A percentile compares a stretch with the other conserved stretches of the same genome.
Conservation (phyloP, 2,329 filamentous ascomycete species). For the Furcasterigmium furcatum region DNA sequence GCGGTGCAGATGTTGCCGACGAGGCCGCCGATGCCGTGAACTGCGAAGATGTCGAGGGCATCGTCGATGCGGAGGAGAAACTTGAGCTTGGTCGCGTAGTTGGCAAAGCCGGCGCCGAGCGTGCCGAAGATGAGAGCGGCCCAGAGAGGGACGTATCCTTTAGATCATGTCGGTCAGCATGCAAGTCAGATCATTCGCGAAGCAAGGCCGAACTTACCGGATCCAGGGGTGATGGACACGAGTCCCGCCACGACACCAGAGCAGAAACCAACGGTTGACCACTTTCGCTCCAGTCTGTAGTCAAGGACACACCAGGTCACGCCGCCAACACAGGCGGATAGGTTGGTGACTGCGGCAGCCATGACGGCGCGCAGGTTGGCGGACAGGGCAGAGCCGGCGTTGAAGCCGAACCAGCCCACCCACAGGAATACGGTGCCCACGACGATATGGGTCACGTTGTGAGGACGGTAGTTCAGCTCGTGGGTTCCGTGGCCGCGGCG, state of each 20-base stretch:
- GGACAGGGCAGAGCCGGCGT: constrained; percentile 76
- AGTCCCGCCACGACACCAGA: constrained; percentile 85
- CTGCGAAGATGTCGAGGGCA: constrained; percentile 84
- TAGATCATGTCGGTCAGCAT: too few relatives aligned
- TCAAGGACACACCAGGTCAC: constrained; percentile 89
- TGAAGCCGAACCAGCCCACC: constrained; percentile 97
- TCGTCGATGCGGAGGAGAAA: constrained; percentile 80
- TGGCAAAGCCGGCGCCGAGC: constrained; percentile 73
- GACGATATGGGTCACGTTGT: constrained; percentile 91
- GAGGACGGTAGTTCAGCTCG: constrained; percentile 86
- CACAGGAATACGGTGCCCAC: constrained; percentile 91
- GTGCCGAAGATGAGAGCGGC: constrained; percentile 77
- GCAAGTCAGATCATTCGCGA: too few relatives aligned
- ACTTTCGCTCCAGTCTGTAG: constrained; percentile 85
- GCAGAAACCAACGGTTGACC: constrained; percentile 91
- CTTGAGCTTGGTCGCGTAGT: constrained; percentile 90
- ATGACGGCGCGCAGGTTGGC: constrained; percentile 84
- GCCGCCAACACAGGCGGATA: constrained; percentile 79
- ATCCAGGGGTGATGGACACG: constrained; percentile 85
- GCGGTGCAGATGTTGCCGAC: constrained; percentile 77
- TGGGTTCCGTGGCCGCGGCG: constrained; percentile 80
- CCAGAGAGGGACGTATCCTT: constrained; percentile 79
- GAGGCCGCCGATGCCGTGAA: constrained; percentile 74
- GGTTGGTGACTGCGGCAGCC: constrained; percentile 82
- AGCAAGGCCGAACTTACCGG: too few relatives aligned